A percentile compares a stretch with the other conserved stretches of the same genome.
phyloP scores from a whole-genome alignment of 106 monocot genomes.

The Apostasia ramifera region DNA sequence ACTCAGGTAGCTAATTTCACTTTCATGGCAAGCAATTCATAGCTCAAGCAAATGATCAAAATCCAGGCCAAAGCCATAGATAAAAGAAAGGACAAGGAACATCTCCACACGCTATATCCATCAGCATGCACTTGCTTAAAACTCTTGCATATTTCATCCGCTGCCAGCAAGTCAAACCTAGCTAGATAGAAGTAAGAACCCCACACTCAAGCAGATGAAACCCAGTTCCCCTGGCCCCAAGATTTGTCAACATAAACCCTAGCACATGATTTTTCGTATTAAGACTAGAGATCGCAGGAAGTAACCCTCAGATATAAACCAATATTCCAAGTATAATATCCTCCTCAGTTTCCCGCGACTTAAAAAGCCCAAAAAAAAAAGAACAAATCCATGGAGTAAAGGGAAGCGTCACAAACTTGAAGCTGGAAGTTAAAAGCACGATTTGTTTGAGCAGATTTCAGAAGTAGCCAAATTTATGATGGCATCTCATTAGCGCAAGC shows the following conservation, averaged over 20 bases:
- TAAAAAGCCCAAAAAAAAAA: not conserved
- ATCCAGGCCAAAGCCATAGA: too few relatives aligned
- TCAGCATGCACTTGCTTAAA: too few relatives aligned
- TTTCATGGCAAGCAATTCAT: too few relatives aligned
- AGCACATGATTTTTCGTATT: not conserved
- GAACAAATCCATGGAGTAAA: not conserved
- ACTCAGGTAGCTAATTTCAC: too few relatives aligned
- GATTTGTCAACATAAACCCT: slow-evolving; percentile 1
- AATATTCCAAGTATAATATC: not conserved
- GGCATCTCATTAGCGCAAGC: not conserved
- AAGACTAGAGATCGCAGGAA: not conserved
- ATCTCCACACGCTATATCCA: too few relatives aligned
- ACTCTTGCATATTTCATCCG: too few relatives aligned
- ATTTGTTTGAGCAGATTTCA: too few relatives aligned
- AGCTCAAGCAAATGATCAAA: too few relatives aligned
- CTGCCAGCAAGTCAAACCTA: not conserved
- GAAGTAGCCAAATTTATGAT: not conserved
- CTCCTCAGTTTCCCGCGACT: not conserved
- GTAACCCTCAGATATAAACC: not conserved
- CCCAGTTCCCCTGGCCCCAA: not conserved
- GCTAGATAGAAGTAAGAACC: not conserved
- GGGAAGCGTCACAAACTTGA: too few relatives aligned
- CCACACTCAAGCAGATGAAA: not conserved
- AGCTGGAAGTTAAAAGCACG: too few relatives aligned
- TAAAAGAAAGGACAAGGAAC: too few relatives aligned